Conservation (phyloP, 495 filamentous ascomycete genomes). For the Neurospora cerealis region DNA sequence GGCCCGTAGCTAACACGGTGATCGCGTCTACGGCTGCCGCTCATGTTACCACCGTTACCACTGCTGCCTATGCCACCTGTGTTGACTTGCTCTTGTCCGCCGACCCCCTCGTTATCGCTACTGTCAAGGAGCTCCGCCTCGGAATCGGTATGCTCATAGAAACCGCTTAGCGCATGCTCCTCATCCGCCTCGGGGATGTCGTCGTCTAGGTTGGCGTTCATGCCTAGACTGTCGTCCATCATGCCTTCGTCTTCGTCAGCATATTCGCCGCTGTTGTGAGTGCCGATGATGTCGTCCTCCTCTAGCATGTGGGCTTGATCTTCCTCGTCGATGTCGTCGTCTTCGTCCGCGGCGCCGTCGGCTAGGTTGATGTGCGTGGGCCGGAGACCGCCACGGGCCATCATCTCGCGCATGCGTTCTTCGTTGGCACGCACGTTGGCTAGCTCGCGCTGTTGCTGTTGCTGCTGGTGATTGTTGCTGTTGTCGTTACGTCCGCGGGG, state of each 20-base stretch:
- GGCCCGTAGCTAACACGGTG: slow-evolving; percentile 14
- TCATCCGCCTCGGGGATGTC: slow-evolving; percentile 54
- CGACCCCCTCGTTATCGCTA: slow-evolving; percentile 19
- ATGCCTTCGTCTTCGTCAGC: slow-evolving; percentile 18
- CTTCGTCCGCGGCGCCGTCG: slow-evolving; percentile 22
- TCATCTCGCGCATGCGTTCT: slow-evolving; percentile 38
- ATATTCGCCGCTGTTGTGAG: slow-evolving; percentile 1
- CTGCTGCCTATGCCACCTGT: background rate
- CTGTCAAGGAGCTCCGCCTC: slow-evolving; percentile 52
- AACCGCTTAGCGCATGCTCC: slow-evolving; percentile 21
- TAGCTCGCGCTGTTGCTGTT: slow-evolving; percentile 21
- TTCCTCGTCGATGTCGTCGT: slow-evolving; percentile 35
- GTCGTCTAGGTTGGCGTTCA: slow-evolving; percentile 53
- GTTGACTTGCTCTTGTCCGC: slow-evolving; percentile 19
- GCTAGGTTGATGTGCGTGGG: slow-evolving; percentile 22
- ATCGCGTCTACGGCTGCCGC: background rate
- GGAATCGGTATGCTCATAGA: slow-evolving; percentile 78
- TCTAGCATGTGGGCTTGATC: slow-evolving; percentile 39
- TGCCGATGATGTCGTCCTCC: slow-evolving; percentile 38
- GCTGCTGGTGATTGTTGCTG: background rate
- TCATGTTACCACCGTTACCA: background rate
- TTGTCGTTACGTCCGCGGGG: background rate
- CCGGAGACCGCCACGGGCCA: slow-evolving; percentile 22
- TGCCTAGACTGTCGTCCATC: slow-evolving; percentile 36
- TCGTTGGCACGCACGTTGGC: slow-evolving; percentile 26